Base-by-base conservation (phyloP, 2,329 filamentous ascomycete species). In the Beauveria bassiana region DNA sequence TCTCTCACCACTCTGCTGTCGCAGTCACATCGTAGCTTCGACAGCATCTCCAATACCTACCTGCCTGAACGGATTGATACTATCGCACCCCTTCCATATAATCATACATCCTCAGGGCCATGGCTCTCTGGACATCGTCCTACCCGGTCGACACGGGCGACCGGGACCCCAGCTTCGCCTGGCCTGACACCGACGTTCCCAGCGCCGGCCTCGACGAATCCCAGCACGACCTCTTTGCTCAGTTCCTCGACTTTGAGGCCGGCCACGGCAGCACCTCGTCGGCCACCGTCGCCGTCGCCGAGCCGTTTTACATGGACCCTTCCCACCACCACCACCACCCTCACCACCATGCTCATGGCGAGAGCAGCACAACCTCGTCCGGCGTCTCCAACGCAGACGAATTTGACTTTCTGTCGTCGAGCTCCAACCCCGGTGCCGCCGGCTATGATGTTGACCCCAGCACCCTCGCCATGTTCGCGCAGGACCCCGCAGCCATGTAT, bases 101-200 rank as follows among this genome's bases (percentile, higher is more conserved):
- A 59, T 61, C 61, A 31, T 10, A 31, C 28, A 31, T 31, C 28
- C 28, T 31, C 43, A 55, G 34, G 49, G 61, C 28, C 62, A 75
- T 75, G 73, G 70, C 73, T 51, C 75, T 69, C 45, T 75, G 73
- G 73, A 70, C 71, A 26, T 63, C 73, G 47, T 70, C 70, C n/a
- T 71, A 72, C 62, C 70, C 71, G 63, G 64, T 70, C 52, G 72
- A 74, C 61, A 65, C 69, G 62, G 66, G 69, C 64, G 73, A 75
- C 59, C 67, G 73, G 52, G 72, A 75, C 28, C 65, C 69, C n/a
- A 67, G 66, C 65, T 72, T 74, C 66, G 72, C 68, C 65, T 74
- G 72, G 71, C 70, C 70, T 59, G 72, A 73, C 51, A 51, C 69
- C 34, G 72, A 75, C 46, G 68, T 69, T 40, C 65, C 66, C 31